These are phyloP conservation scores for Ogataea trehaloabstinens DNA, from an alignment of 805 yeast species.

Conservation along the genomic window DNA sequence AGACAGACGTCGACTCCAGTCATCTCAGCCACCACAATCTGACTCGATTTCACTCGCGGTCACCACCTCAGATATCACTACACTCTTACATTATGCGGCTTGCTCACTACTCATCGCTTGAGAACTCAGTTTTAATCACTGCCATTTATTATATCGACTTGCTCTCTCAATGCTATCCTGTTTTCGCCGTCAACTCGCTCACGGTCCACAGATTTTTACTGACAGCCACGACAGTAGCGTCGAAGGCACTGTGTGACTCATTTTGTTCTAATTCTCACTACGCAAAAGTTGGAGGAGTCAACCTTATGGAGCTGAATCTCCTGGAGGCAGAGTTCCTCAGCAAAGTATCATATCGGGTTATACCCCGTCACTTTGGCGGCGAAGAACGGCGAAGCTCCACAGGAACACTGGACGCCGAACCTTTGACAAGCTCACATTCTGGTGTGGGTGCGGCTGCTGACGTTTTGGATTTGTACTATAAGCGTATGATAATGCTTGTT, in stretches of 20 bases:
- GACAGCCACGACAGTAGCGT: constrained; percentile 87
- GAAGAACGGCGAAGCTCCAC: constrained; percentile 29
- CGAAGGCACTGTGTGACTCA: constrained; percentile 89
- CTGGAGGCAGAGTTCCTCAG: constrained; percentile 84
- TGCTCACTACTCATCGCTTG: constrained; percentile 80
- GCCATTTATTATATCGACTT: constrained; percentile 90
- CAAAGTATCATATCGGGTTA: constrained; percentile 74
- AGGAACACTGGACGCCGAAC: constrained; percentile 32
- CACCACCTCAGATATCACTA: constrained; percentile 86
- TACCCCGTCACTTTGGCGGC: constrained; percentile 50
- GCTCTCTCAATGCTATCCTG: constrained; percentile 70
- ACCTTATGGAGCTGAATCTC: constrained; percentile 75
- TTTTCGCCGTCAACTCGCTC: constrained; percentile 81
- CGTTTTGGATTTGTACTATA: constrained; percentile 47
- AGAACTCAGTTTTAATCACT: constrained; percentile 76
- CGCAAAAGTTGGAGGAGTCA: constrained; percentile 94
- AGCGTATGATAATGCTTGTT: constrained; percentile 47
- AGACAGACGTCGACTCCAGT: constrained; percentile 28
- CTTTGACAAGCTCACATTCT: constrained; percentile 19
- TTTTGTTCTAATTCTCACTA: constrained; percentile 93
- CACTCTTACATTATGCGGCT: constrained; percentile 73
- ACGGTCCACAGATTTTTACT: constrained; percentile 90
- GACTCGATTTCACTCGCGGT: constrained; percentile 90
- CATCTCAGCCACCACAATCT: constrained; percentile 41
- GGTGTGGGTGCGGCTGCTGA: constrained; percentile 36